These are phyloP conservation scores for Mortierella sp. DNA, from an alignment of 371 early-diverging fungal species.

Conservation along the genomic window DNA sequence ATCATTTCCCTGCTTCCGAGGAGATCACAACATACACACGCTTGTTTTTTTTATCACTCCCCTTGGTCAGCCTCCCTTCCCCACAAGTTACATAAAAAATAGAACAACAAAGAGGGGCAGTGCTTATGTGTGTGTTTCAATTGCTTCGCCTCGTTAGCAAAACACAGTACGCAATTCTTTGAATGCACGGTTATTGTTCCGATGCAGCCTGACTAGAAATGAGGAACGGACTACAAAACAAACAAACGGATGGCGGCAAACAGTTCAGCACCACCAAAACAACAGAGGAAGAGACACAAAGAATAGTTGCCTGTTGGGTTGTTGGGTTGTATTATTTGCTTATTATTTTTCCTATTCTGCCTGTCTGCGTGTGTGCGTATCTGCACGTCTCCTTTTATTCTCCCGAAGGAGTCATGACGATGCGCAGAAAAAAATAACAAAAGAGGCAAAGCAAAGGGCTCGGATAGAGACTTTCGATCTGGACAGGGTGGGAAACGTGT, in stretches of 20 bases:
- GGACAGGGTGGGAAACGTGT: background rate
- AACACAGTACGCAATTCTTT: background rate
- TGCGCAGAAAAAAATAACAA: background rate
- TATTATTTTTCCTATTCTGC: background rate
- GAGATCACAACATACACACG: background rate
- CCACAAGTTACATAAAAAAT: background rate
- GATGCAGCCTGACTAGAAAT: constrained; percentile 1
- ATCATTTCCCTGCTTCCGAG: background rate
- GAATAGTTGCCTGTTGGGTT: background rate
- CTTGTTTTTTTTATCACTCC: background rate
- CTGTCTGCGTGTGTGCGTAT: background rate
- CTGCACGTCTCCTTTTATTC: background rate
- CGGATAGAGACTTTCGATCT: background rate
- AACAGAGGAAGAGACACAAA: background rate
- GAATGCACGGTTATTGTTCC: constrained; percentile 9
- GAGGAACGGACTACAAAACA: background rate
- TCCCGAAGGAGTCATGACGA: background rate
- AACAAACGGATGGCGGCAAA: background rate
- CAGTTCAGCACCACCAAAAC: too few species aligned
- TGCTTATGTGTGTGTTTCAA: background rate
- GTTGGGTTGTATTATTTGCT: background rate
- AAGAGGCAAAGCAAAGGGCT: background rate
- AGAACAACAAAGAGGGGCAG: background rate
- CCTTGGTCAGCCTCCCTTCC: background rate
- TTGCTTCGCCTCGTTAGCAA: constrained; percentile 5